Conservation (phyloP, 2,329 filamentous ascomycete genomes). For the Mycosphaerella arachidis region DNA sequence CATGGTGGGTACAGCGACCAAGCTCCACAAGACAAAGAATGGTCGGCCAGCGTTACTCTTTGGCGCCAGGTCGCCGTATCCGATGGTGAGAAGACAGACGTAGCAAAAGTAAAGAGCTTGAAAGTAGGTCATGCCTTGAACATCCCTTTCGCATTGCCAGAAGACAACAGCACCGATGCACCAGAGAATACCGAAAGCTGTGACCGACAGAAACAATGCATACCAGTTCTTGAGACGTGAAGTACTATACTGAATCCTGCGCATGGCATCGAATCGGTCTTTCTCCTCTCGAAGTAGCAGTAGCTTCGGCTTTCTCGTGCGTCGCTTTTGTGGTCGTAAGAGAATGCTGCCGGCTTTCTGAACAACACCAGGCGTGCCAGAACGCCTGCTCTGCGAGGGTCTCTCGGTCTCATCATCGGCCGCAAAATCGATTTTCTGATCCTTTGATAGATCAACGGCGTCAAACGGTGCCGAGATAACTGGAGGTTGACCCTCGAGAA, state of each 20-base stretch:
- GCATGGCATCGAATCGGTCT: constrained; percentile 52
- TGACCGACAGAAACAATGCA: constrained; percentile 62
- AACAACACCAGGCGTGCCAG: constrained; percentile 11
- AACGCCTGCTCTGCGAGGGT: background rate
- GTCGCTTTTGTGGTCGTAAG: constrained; percentile 10
- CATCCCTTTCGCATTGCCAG: constrained; percentile 53
- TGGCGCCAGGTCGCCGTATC: constrained; percentile 77
- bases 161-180: constrained; percentile 75
- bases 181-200: constrained; percentile 72
- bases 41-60: constrained; percentile 72
- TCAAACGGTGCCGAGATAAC: constrained; percentile 15
- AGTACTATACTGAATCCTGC: constrained; percentile 66
- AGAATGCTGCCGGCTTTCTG: constrained; percentile 19
- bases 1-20: constrained; percentile 81
- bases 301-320: constrained; percentile 41
- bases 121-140: constrained; percentile 66
- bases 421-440: constrained; percentile 14
- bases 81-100: constrained; percentile 75
- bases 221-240: constrained; percentile 67
- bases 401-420: constrained; percentile 4
- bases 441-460: constrained; percentile 6
- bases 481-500: constrained; percentile 2
- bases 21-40: constrained; percentile 90
- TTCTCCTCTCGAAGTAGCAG: constrained; percentile 53
- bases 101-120: constrained; percentile 82